phyloP scores from a whole-genome alignment of 106 monocot species.

The Dendrobium huoshanense region DNA sequence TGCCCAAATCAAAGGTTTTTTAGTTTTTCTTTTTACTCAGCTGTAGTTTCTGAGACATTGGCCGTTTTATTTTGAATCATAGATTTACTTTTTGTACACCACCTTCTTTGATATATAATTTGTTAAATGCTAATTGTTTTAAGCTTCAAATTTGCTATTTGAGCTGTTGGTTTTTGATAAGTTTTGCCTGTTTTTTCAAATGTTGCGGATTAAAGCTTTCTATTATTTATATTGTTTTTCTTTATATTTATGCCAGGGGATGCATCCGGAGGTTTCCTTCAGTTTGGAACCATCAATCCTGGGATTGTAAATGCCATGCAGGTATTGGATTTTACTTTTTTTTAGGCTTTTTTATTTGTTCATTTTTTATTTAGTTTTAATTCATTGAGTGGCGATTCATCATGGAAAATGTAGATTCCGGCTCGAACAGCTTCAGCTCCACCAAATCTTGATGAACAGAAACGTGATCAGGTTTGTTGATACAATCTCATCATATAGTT shows the following conservation, averaged over 20 bases:
- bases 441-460: slow-evolving; percentile 92
- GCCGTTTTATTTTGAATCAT: too few species aligned
- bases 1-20: too few species aligned
- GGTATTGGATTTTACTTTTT: background rate
- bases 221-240: background rate
- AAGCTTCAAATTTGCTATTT: background rate
- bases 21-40: background rate
- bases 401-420: slow-evolving; percentile 10
- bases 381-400: background rate
- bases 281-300: slow-evolving; percentile 13
- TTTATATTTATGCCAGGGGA: background rate
- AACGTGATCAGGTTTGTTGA: slow-evolving; percentile 47
- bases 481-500: background rate
- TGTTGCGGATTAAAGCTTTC: background rate
- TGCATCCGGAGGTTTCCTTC: slow-evolving; percentile 8
- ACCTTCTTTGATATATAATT: too few species aligned
- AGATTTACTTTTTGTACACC: too few species aligned
- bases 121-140: too few species aligned
- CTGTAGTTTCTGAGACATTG: background rate
- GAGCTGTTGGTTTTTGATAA: background rate
- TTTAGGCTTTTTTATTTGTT: background rate
- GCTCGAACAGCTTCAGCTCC: slow-evolving; percentile 47
- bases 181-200: too few species aligned
- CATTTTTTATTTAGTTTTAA: background rate
- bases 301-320: slow-evolving; percentile 10